phyloP scores from a whole-genome alignment of 768 basidiomycete species.

The Leccinum disarticulatum region DNA sequence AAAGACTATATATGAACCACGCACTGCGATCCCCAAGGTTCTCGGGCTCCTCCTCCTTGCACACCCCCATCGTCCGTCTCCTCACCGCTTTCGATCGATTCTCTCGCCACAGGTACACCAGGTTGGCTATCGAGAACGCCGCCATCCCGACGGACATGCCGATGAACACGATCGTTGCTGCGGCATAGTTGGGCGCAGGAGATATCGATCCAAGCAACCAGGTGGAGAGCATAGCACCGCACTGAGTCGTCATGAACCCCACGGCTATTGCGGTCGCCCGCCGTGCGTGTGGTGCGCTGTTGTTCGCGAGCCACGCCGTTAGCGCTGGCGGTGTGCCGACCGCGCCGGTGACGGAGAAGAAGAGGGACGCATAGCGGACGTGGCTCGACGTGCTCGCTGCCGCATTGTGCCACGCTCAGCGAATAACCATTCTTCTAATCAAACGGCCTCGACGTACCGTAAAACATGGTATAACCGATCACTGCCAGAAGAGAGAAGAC shows the following conservation, averaged over 20 bases:
- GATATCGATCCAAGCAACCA: not conserved
- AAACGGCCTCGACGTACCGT: conserved; percentile 36
- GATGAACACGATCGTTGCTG: not conserved
- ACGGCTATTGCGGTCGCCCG: not conserved
- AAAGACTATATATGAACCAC: not conserved
- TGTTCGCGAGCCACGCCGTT: not conserved
- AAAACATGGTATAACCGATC: conserved; percentile 57
- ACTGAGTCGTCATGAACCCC: not conserved
- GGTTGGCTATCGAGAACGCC: not conserved
- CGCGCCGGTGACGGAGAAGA: not conserved
- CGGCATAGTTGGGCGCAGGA: not conserved
- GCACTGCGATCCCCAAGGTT: not conserved
- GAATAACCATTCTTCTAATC: not conserved
- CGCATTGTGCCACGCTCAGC: not conserved
- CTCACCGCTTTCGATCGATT: not conserved
- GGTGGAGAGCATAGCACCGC: not conserved
- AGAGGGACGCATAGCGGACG: not conserved
- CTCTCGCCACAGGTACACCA: not conserved
- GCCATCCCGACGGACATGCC: not conserved
- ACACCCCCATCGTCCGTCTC: not conserved
- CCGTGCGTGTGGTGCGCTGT: not conserved
- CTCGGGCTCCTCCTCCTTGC: not conserved
- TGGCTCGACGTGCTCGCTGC: not conserved
- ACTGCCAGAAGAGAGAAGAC: conserved; percentile 42
- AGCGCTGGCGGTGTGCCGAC: not conserved